A percentile compares a stretch with the other conserved stretches of the same genome.
These are phyloP conservation scores for Diaporthe sp. DNA, from an alignment of 2,329 filamentous ascomycete genomes.

Conservation along the genomic window DNA sequence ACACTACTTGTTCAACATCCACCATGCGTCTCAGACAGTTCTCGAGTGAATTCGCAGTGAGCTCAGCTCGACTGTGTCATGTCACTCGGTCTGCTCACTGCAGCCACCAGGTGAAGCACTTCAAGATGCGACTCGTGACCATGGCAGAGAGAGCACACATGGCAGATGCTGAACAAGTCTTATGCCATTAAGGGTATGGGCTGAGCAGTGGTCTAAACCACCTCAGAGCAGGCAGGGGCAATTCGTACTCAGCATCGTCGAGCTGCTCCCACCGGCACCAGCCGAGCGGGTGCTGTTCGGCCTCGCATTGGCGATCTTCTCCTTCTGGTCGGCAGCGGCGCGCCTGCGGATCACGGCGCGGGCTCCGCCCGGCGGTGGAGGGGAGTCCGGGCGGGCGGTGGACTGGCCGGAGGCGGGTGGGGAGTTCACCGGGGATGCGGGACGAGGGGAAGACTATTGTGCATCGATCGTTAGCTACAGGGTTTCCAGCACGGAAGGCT, in stretches of 20 bases:
- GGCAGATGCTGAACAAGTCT: neutral
- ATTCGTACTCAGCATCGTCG: conserved; percentile 93
- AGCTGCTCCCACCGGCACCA: conserved; percentile 94
- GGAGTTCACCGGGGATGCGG: conserved; percentile 70
- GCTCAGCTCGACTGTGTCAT: neutral
- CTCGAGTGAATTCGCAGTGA: too few relatives aligned
- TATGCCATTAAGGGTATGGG: neutral
- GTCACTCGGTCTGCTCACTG: neutral
- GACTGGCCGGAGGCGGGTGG: conserved; percentile 74
- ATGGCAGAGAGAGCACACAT: neutral
- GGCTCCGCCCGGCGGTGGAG: conserved; percentile 90
- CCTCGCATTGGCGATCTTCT: conserved; percentile 93
- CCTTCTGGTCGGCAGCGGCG: conserved; percentile 96
- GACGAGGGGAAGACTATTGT: conserved; percentile 68
- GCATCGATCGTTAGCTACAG: conserved; percentile 41
- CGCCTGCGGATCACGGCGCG: conserved; percentile 95
- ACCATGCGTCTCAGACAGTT: neutral
- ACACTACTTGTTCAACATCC: neutral
- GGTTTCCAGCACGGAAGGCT: neutral
- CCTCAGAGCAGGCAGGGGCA: neutral
- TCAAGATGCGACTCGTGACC: neutral
- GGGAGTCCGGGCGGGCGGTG: conserved; percentile 81
- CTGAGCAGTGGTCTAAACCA: neutral
- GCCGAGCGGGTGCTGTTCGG: conserved; percentile 93
- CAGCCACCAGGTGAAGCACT: neutral